A percentile compares a stretch with the other conserved stretches of the same genome.
These are phyloP conservation scores for Melastoma candidum DNA, from an alignment of 441 rosid genomes.

Conservation along the genomic window DNA sequence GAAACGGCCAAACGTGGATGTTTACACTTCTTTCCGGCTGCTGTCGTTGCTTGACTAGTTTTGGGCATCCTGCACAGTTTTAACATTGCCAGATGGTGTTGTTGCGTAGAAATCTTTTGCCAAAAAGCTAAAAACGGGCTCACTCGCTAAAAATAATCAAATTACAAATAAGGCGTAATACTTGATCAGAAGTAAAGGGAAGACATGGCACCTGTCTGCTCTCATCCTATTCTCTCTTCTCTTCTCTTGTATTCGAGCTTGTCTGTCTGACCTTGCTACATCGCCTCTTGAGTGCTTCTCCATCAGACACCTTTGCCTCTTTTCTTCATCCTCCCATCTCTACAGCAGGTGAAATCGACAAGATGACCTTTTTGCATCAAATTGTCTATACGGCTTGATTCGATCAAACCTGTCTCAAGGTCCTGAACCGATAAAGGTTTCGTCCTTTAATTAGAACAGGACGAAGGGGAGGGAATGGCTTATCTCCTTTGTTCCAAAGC, in stretches of 20 bases:
- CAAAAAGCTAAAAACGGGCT: too few relatives aligned
- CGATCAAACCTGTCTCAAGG: conserved; percentile 43
- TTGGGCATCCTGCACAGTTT: too few relatives aligned
- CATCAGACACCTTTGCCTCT: conserved; percentile 36
- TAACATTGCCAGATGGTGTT: too few relatives aligned
- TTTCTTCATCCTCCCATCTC: conserved; percentile 56
- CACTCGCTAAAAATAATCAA: too few relatives aligned
- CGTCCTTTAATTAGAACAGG: conserved; percentile 61
- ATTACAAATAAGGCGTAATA: too few relatives aligned
- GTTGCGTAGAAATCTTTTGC: too few relatives aligned
- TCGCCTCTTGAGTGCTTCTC: conserved; percentile 58
- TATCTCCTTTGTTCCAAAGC: conserved; percentile 65
- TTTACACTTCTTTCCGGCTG: too few relatives aligned
- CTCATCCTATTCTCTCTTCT: conserved; percentile 24
- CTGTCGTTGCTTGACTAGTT: too few relatives aligned
- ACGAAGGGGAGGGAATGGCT: conserved; percentile 47
- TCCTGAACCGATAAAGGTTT: conserved; percentile 42
- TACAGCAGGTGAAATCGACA: conserved; percentile 10
- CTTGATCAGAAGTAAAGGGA: not conserved
- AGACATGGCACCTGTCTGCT: conserved; percentile 19
- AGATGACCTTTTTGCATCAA: not conserved
- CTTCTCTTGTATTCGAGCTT: conserved; percentile 33
- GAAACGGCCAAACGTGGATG: too few relatives aligned
- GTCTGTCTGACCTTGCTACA: conserved; percentile 41
- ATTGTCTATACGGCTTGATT: not conserved